These are phyloP conservation scores for Scutellaria minor DNA, from an alignment of 257 asterid species.

Conservation along the genomic window DNA sequence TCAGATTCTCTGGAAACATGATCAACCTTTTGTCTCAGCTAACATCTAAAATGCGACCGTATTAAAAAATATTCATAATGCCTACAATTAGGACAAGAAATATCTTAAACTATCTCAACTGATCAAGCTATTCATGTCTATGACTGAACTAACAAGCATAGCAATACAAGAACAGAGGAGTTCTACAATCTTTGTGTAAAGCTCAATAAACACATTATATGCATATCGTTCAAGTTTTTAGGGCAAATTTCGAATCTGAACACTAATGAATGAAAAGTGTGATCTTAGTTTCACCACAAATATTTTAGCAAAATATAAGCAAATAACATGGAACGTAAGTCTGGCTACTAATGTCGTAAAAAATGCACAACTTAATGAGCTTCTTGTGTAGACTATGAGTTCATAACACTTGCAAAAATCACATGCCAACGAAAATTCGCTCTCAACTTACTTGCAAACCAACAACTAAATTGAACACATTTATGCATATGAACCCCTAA, in stretches of 20 bases:
- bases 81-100: not conserved
- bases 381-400: not conserved
- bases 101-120: not conserved
- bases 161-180: slow-evolving; percentile 3
- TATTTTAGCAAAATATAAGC: not conserved
- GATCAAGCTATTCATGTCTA: slow-evolving; percentile 5
- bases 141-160: slow-evolving; percentile 14
- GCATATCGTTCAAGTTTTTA: not conserved
- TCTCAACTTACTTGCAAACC: not conserved
- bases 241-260: not conserved
- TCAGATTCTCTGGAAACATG: too few relatives aligned
- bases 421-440: not conserved
- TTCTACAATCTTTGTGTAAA: not conserved
- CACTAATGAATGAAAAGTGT: not conserved
- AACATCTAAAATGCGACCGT: too few relatives aligned
- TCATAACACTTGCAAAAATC: not conserved
- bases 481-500: too few relatives aligned
- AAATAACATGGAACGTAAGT: not conserved
- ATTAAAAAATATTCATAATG: not conserved
- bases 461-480: not conserved
- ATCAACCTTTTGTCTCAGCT: too few relatives aligned
- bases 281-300: not conserved
- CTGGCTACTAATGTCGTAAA: not conserved
- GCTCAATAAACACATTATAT: not conserved
- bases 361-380: not conserved